These are phyloP conservation scores for Candida montana DNA, from an alignment of 805 yeast species.

Conservation along the genomic window DNA sequence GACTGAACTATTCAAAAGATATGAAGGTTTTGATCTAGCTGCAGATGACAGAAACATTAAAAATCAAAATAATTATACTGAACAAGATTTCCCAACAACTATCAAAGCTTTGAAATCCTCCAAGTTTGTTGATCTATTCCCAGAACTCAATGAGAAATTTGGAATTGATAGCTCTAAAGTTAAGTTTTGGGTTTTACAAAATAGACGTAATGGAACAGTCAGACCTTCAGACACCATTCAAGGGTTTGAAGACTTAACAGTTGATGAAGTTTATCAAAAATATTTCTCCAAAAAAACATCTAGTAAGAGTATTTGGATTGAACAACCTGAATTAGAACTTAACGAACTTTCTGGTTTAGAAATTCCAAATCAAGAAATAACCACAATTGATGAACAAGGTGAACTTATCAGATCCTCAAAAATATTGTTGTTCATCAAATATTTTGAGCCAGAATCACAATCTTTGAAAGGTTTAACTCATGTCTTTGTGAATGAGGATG, in stretches of 20 bases:
- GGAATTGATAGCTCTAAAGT: slow-evolving; percentile 34
- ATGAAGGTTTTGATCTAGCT: slow-evolving; percentile 72
- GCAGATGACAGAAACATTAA: slow-evolving; percentile 48
- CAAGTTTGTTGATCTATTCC: slow-evolving; percentile 44
- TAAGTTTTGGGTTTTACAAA: slow-evolving; percentile 59
- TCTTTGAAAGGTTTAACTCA: slow-evolving; percentile 64
- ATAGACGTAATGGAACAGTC: slow-evolving; percentile 65
- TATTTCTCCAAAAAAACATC: slow-evolving; percentile 42
- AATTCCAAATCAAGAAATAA: slow-evolving; percentile 5
- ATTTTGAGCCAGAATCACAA: slow-evolving; percentile 54
- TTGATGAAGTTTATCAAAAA: slow-evolving; percentile 47
- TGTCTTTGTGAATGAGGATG: slow-evolving; percentile 44
- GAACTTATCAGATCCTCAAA: slow-evolving; percentile 21
- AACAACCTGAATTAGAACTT: slow-evolving; percentile 39
- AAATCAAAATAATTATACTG: slow-evolving; percentile 33
- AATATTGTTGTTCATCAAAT: slow-evolving; percentile 49
- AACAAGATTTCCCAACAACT: slow-evolving; percentile 32
- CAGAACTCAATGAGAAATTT: slow-evolving; percentile 41
- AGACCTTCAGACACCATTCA: slow-evolving; percentile 48
- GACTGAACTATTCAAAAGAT: slow-evolving; percentile 46
- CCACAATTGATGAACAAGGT: slow-evolving; percentile 15
- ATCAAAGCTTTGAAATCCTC: slow-evolving; percentile 54
- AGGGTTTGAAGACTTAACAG: slow-evolving; percentile 30
- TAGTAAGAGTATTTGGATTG: slow-evolving; percentile 58
- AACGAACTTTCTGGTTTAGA: slow-evolving; percentile 18